These are phyloP conservation scores for Babesia sp. DNA, from an alignment of 169 alveolate species.

Conservation along the genomic window DNA sequence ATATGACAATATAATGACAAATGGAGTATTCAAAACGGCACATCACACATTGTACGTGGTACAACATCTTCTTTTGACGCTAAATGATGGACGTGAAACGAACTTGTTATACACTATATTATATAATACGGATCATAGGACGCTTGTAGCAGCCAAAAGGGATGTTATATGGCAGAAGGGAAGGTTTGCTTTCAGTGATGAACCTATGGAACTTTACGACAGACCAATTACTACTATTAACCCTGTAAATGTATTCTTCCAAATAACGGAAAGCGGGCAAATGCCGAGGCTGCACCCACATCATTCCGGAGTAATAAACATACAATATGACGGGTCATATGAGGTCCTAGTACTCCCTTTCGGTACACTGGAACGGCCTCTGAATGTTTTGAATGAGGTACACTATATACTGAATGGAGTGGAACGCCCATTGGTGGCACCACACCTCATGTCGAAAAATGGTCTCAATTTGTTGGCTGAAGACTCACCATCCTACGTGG, in stretches of 20 bases:
- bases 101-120: neutral
- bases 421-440: conserved; percentile 1
- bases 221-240: neutral
- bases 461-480: conserved; percentile 24
- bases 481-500: conserved; percentile 9
- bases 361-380: neutral
- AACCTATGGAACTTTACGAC: neutral
- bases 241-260: neutral
- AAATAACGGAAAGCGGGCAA: neutral
- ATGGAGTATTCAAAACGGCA: neutral
- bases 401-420: neutral
- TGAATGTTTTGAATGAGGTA: neutral
- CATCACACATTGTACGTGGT: neutral
- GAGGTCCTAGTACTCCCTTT: conserved; percentile 2
- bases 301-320: neutral
- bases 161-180: neutral
- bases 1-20: neutral
- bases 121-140: neutral
- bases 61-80: neutral
- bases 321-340: neutral
- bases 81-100: neutral
- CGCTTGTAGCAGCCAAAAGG: neutral
- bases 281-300: neutral
- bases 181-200: neutral
- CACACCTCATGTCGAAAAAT: neutral